Percentiles rank a stretch among this genome's conserved stretches.
Conservation (phyloP, 1,284 basidiomycete species). For the Laetiporus sulphureus region DNA sequence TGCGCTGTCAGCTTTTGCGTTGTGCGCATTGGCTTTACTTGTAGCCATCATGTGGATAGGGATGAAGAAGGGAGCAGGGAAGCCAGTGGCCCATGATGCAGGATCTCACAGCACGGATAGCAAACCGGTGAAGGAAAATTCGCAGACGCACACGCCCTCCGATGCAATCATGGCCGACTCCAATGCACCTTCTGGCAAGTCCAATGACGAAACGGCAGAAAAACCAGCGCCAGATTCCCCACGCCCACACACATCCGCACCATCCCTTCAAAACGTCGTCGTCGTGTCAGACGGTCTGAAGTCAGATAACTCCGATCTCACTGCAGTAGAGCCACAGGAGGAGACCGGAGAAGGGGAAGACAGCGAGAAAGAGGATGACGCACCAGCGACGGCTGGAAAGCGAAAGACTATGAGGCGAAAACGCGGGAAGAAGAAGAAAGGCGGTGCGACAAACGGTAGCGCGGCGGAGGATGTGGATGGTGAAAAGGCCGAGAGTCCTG, state of each 20-base stretch:
- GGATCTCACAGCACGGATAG: too few species aligned
- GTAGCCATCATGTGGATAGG: slow-evolving; percentile 1
- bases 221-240: too few species aligned
- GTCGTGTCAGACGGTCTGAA: not conserved
- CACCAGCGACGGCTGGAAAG: slow-evolving; percentile 38
- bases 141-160: too few species aligned
- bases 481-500: slow-evolving; percentile 32
- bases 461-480: slow-evolving; percentile 17
- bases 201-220: too few species aligned
- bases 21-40: slow-evolving; percentile 14
- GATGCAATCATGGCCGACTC: too few species aligned
- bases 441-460: slow-evolving; percentile 12
- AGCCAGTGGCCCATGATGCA: not conserved
- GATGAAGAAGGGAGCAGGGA: not conserved
- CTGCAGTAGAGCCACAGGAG: slow-evolving; percentile 25
- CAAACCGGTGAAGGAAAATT: too few species aligned
- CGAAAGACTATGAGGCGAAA: slow-evolving; percentile 29
- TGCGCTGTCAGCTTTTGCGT: slow-evolving; percentile 14
- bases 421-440: slow-evolving; percentile 45
- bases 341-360: slow-evolving; percentile 42
- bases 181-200: too few species aligned
- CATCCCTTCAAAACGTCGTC: not conserved
- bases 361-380: slow-evolving; percentile 53
- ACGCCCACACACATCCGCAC: not conserved
- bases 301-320: not conserved